phyloP scores from a whole-genome alignment of 345 rosid species.

The Kernera saxatilis region DNA sequence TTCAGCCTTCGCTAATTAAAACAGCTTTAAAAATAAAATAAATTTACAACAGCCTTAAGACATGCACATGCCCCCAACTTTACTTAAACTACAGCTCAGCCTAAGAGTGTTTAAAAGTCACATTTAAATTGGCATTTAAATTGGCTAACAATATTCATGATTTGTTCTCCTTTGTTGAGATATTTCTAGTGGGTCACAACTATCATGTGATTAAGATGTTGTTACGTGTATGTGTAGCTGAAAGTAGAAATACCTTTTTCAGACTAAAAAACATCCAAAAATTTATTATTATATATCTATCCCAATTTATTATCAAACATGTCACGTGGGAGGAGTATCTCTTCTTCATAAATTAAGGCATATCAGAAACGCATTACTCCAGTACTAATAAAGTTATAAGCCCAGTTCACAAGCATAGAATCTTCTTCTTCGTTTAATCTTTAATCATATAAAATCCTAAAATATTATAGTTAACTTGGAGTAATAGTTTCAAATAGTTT shows the following conservation, averaged over 20 bases:
- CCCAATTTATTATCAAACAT: no score
- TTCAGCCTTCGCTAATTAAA: no score
- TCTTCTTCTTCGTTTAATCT: constrained; percentile 14
- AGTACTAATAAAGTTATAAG: not conserved
- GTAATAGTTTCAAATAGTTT: not conserved
- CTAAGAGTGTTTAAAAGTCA: not conserved
- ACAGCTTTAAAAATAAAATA: no score
- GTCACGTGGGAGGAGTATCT: constrained; percentile 22
- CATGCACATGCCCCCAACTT: not conserved
- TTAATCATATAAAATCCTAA: not conserved
- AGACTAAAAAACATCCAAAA: not conserved
- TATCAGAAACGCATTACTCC: constrained; percentile 18
- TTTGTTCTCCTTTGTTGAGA: not conserved
- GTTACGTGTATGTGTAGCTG: constrained; percentile 7
- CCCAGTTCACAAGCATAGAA: constrained; percentile 26
- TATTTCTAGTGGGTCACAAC: not conserved
- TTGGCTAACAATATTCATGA: not conserved
- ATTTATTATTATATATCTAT: not conserved
- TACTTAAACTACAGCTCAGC: no score
- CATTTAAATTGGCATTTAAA: no score
- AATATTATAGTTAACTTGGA: not conserved
- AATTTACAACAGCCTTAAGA: no score
- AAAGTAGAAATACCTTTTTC: not conserved
- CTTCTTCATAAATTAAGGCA: constrained; percentile 27
- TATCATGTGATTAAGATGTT: constrained; percentile 6